Evolutionary conservation across 2,329 filamentous ascomycete species (phyloP), one percentile per base, ranked within the genome.

Genomic region (Fusarium nisikadoi): DNA sequence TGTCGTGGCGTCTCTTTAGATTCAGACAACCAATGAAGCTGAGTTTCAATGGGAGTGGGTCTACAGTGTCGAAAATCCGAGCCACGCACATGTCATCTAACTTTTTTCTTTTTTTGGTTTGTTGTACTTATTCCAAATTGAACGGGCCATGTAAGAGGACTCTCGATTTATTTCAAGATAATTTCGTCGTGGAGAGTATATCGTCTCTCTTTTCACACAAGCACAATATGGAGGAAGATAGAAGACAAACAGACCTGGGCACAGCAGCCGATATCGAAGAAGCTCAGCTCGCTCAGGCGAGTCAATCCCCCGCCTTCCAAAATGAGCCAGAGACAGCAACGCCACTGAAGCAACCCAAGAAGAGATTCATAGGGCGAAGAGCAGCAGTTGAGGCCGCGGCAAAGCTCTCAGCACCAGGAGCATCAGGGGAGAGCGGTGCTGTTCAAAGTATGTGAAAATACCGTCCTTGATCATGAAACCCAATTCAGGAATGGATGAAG

Each of bases 361-460:
- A 95, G 82, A 90, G 95, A 64, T 99, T 99, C 75, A 92, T 99
- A 23, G 96, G 96, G 35, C 88, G 94, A 74, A 90, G 92, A 76
- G 89, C 93, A 27, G 93, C 93, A 13, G 86, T 90, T 68, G 89
- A 91, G 77, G 87, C 89, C 74, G 84, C 88, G 43, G 78, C 86
- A 65, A 86, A 85, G 77, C 83, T 81, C 70, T 81, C 77, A 33
- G 72, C 70, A 19, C 71, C 78, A 60, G 69, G 63, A 10, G 61
- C 69, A 31, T 62, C 61, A 19, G 76, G 75, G 20, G 78, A 77
- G 55, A 80, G 77, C 43, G 78, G 80, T 23, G 80, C 80, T 55
- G 73, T 83, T 54, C 76, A 81, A 87, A 89, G 93, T 92, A 86
- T 79, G 82, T 80, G 35, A 29, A 60, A 36, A 20, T 7, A 46